A percentile compares a stretch with the other conserved stretches of the same genome.
These are phyloP conservation scores for Kalmusia sp. DNA, from an alignment of 2,329 filamentous ascomycete species.

Conservation along the genomic window DNA sequence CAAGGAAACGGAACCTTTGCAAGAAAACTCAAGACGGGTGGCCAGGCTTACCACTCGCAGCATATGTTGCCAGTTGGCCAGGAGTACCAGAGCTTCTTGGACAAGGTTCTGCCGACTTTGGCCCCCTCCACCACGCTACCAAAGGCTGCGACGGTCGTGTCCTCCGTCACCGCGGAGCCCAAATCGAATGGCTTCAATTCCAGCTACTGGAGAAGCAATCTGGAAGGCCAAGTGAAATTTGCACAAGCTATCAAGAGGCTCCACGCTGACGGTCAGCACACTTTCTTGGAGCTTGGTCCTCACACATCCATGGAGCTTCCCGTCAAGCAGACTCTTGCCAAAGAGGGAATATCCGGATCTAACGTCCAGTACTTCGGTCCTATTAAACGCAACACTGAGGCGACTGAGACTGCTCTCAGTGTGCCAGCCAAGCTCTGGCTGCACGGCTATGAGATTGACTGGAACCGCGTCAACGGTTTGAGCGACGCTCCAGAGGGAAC, in stretches of 20 bases:
- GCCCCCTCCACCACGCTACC: background rate
- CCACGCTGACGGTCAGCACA: background rate
- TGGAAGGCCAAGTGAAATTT: constrained; percentile 13
- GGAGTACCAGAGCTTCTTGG: constrained; percentile 4
- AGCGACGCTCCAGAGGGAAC: background rate
- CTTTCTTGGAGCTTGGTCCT: constrained; percentile 44
- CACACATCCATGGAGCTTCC: constrained; percentile 40
- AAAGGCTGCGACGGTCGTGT: background rate
- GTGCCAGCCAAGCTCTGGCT: constrained; percentile 1
- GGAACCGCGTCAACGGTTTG: background rate
- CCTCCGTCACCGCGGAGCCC: background rate
- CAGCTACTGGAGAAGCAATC: constrained; percentile 12
- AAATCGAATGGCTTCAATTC: background rate
- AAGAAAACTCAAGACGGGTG: constrained; percentile 49
- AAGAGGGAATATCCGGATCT: constrained; percentile 16
- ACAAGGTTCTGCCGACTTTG: background rate
- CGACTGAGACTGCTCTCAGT: background rate
- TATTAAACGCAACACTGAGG: constrained; percentile 22
- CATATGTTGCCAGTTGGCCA: constrained; percentile 42
- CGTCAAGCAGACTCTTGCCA: constrained; percentile 29
- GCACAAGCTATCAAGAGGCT: background rate
- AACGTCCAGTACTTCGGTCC: constrained; percentile 20
- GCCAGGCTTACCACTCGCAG: constrained; percentile 54
- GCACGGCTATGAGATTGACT: constrained; percentile 1
- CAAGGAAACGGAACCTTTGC: constrained; percentile 44